Base-by-base conservation (phyloP, 495 filamentous ascomycete species). In the Annulohypoxylon bovei region DNA sequence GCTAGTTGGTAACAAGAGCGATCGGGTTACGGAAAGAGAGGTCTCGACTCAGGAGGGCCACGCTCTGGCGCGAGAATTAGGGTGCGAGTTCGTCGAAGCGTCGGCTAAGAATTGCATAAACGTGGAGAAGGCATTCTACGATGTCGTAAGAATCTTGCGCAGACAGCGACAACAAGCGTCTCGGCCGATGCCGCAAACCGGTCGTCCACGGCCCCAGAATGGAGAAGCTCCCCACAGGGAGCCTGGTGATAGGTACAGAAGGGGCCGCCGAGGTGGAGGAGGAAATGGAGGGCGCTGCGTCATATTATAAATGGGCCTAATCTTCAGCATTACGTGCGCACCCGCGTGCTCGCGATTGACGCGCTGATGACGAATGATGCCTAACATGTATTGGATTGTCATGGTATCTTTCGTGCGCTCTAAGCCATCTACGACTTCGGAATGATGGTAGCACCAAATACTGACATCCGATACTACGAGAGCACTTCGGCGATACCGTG, bases 91-190 rank as follows among this genome's bases (percentile, higher is more conserved):
- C 74, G 94, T 98, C 62, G 95, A 98, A 79, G 95, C 95, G 4
- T 98, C 95, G 12, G 95, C 95, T n/a, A 98, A 98, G 83, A 97
- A 97, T 76, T 98, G 95, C 84, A 93, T 98, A 83, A 98, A 99
- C 75, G 95, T 99, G 25, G 95, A 99, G 77, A 97, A 95, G 83
- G 96, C 95, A 2, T 99, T 99, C 77, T 98, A 97, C 81, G 95
- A 99, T 73, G 96, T 99, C 11, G 95, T 99, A 22, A 86, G 96
- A 62, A 91, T 94, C 74, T 82, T 98, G 61, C 89, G 95, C 65
- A 87, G 89, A 66, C 94, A 97, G 78, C 88, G 92, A 69, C 89
- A 93, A 79, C 75, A 81, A 50, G 83, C 79, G 35, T 55, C 80
- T 6, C 78, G 82, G 25, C 76, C 81, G 23, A 60, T 78, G 53